Evolutionary conservation across 306 rosid species (phyloP), one percentile per base, ranked within the genome.

Genomic region (Urtica urens): DNA sequence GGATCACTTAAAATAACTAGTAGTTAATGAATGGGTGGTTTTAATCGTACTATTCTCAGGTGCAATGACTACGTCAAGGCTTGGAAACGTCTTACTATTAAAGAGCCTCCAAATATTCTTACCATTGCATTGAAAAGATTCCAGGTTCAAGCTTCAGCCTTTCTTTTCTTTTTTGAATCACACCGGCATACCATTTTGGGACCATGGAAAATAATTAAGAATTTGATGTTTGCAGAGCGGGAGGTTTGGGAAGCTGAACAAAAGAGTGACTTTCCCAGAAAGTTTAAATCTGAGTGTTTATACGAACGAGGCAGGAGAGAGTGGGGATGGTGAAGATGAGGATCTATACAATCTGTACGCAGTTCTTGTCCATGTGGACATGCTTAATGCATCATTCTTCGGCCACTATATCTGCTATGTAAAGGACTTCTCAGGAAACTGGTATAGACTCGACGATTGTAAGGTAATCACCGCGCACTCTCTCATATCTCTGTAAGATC

Each of bases 41-140:
- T 45, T 60, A 51, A 35, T 44, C n/a, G n/a, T 58, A 34, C 57
- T 69, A 18, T 55, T 67, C 66, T 66, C 63, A 92, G 99, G 81
- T 92, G 99, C 80, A 82, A 92, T 69, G 96, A 73, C 67, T 92
- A 92, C 71, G 99, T 92, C 57, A 79, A 75, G 81, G 99, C 99
- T 43, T 82, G 81, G 71, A 92, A 92, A 49, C 77, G 86, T 59
- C 93, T 92, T 22, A 82, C 79, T 4, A 80, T 92, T 31, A 85
- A 82, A 58, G 67, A 41, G 24, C 85, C 99, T 64, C 99, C 99
- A 49, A 92, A 92, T 61, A 78, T 92, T 57, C 81, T 92, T 42
- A 92, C 94, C 57, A 69, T 92, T 61, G 96, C 99, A 64, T 73
- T 92, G 38, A 92, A 92, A 67, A 85, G 99, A 85, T 92, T 92